Evolutionary conservation across 768 basidiomycete genomes (phyloP).

Genomic region (Amanita fuliginea): DNA sequence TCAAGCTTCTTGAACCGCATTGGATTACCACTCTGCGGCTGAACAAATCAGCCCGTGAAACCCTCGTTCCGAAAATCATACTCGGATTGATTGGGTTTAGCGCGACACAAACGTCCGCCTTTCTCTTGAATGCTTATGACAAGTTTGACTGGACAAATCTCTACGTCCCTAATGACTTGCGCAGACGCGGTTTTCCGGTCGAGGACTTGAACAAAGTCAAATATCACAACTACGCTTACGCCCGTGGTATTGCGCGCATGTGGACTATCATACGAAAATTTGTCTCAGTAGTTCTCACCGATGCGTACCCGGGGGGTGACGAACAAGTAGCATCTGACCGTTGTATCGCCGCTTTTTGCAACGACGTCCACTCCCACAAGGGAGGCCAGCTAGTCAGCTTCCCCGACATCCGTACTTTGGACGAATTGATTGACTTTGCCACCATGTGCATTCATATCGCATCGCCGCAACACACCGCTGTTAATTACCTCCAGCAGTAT

Average conservation of each 20-base stretch:
- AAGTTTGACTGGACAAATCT: conserved; percentile 16
- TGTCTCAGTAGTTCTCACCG: conserved; percentile 12
- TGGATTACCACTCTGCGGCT: conserved; percentile 20
- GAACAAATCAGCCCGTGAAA: conserved; percentile 16
- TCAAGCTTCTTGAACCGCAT: conserved; percentile 17
- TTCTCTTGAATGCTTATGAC: conserved; percentile 9
- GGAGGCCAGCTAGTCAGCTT: conserved; percentile 16
- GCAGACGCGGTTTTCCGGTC: conserved; percentile 18
- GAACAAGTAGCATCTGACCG: conserved; percentile 13
- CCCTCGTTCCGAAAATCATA: neutral
- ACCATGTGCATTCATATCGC: conserved; percentile 24
- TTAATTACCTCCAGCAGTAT: conserved; percentile 23
- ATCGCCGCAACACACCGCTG: conserved; percentile 20
- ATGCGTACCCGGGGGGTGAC: conserved; percentile 11
- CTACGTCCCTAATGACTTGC: conserved; percentile 18
- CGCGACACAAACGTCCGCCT: neutral
- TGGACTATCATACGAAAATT: conserved; percentile 18
- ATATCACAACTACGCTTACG: conserved; percentile 21
- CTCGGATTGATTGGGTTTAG: neutral
- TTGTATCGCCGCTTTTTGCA: conserved; percentile 6
- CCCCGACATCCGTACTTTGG: conserved; percentile 16
- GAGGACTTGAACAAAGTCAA: conserved; percentile 15
- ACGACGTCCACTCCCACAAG: conserved; percentile 13
- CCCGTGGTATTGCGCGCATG: conserved; percentile 14
- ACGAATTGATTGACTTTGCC: conserved; percentile 17